Percentiles rank a stretch among this genome's conserved stretches.
Evolutionary conservation across 768 basidiomycete species (phyloP).

Genomic region (Xerocomellus amylosporus): DNA sequence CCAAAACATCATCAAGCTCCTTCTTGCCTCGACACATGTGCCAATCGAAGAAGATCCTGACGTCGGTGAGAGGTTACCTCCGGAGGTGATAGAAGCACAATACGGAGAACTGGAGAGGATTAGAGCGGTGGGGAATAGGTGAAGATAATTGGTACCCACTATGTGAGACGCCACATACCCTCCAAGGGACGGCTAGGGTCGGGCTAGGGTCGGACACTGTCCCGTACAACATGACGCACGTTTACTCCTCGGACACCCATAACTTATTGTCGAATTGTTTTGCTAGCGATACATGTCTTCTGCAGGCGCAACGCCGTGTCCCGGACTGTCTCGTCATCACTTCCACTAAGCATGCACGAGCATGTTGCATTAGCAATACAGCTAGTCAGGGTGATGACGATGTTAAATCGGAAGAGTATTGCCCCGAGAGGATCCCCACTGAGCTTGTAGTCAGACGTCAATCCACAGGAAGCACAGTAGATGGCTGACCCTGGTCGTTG

Average conservation of each 20-base stretch:
- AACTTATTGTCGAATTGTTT: not conserved
- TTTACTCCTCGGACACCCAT: not conserved
- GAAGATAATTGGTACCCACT: not conserved
- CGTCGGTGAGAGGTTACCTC: constrained; percentile 10
- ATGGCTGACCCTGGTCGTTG: too few relatives aligned
- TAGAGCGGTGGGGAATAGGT: constrained; percentile 2
- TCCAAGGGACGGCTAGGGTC: not conserved
- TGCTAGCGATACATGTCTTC: not conserved
- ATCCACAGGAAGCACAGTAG: too few relatives aligned
- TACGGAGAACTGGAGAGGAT: constrained; percentile 14
- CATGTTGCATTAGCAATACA: not conserved
- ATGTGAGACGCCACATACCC: not conserved
- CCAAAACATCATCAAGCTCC: constrained; percentile 18
- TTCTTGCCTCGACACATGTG: constrained; percentile 19
- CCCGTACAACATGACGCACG: not conserved
- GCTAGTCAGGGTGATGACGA: not conserved
- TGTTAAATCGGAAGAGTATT: not conserved
- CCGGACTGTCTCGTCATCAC: not conserved
- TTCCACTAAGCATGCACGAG: not conserved
- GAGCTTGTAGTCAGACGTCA: not conserved
- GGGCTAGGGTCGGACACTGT: not conserved
- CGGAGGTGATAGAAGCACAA: constrained; percentile 10
- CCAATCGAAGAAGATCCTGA: constrained; percentile 22
- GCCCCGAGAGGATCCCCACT: not conserved
- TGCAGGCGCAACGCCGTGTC: not conserved